Conservation (phyloP, 2,329 filamentous ascomycete genomes). For the Claviceps digitariae region DNA sequence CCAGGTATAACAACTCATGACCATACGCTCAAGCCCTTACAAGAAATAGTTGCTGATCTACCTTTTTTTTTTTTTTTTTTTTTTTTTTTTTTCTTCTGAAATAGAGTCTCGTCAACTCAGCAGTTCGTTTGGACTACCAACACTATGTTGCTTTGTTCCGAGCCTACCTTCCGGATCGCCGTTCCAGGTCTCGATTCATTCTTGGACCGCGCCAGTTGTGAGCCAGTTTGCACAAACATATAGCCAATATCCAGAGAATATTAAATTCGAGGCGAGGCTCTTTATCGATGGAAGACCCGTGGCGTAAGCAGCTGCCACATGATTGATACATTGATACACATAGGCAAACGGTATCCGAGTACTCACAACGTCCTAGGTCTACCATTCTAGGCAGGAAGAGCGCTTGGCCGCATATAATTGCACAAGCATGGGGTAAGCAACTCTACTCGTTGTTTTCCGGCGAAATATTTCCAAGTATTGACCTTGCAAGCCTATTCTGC, state of each 20-base stretch:
- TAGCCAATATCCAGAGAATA: constrained; percentile 40
- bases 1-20: constrained; percentile 16
- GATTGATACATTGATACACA: background rate
- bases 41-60: background rate
- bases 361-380: constrained; percentile 26
- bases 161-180: constrained; percentile 42
- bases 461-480: background rate
- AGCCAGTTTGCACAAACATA: constrained; percentile 43
- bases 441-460: background rate
- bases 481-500: constrained; percentile 32
- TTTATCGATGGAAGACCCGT: constrained; percentile 53
- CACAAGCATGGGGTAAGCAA: constrained; percentile 27
- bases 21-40: background rate
- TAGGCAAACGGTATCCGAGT: too few relatives aligned
- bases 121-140: constrained; percentile 40
- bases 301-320: constrained; percentile 29
- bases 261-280: constrained; percentile 52
- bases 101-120: constrained; percentile 39
- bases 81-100: too few relatives aligned
- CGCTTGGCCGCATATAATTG: constrained; percentile 36
- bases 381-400: constrained; percentile 38
- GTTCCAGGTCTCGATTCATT: constrained; percentile 64
- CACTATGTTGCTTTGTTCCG: constrained; percentile 58
- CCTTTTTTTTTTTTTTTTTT: too few relatives aligned
- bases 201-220: constrained; percentile 50